Percentiles rank a stretch among this genome's conserved stretches.
Evolutionary conservation across 2,329 filamentous ascomycete species (phyloP).

Genomic region (Neonectria magnoliae): DNA sequence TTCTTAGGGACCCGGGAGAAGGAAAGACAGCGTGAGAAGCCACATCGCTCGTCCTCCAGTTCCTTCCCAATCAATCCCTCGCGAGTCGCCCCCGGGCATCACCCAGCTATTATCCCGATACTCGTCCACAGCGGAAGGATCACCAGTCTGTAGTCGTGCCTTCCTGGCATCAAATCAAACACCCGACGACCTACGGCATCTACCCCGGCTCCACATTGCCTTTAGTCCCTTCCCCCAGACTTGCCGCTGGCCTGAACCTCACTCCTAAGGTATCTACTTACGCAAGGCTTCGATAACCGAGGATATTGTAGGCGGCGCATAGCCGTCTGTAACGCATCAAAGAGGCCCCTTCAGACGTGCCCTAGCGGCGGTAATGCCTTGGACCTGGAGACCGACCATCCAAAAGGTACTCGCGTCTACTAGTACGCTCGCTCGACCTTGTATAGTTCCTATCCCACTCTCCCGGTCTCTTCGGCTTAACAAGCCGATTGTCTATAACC

Average conservation of each 20-base stretch:
- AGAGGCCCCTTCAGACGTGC: background rate
- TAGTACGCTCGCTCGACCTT: background rate
- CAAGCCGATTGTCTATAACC: conserved; percentile 1
- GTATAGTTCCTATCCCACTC: background rate
- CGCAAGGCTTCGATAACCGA: conserved; percentile 19
- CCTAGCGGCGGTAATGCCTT: conserved; percentile 6
- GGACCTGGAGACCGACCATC: background rate
- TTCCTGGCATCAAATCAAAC: background rate
- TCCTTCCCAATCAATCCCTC: conserved; percentile 1
- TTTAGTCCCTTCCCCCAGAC: background rate
- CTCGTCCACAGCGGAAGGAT: background rate
- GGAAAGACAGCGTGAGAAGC: background rate
- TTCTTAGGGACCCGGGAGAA: background rate
- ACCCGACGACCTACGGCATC: background rate
- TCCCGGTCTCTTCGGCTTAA: background rate
- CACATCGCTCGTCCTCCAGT: background rate
- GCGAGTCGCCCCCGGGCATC: background rate
- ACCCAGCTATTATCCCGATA: background rate
- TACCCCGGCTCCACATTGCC: conserved; percentile 17
- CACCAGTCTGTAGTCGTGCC: background rate
- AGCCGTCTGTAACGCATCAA: conserved; percentile 11
- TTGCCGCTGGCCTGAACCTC: conserved; percentile 2
- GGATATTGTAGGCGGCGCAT: conserved; percentile 7
- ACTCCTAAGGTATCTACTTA: background rate
- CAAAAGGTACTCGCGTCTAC: conserved; percentile 10